These are phyloP conservation scores for Blastobotrys proliferans DNA, from an alignment of 1,139 yeast genomes.

Conservation along the genomic window DNA sequence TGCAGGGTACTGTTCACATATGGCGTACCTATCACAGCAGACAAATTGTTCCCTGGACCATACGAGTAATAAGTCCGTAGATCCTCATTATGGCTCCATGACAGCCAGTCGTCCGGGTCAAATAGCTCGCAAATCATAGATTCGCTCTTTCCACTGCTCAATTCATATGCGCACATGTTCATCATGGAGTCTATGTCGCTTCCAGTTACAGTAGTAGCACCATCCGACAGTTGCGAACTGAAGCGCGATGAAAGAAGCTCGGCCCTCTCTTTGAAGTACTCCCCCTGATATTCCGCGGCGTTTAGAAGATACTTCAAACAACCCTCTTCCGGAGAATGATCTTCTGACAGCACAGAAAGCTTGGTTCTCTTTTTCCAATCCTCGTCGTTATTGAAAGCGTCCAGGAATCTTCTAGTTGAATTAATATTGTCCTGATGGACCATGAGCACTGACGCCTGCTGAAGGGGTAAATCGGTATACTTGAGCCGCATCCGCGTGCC, in stretches of 20 bases:
- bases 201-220: too few species aligned
- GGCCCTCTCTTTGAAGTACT: background rate
- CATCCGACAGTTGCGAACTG: background rate
- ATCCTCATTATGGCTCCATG: constrained; percentile 44
- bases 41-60: constrained; percentile 49
- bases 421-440: background rate
- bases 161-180: constrained; percentile 51
- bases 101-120: constrained; percentile 46
- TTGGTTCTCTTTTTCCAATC: background rate
- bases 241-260: background rate
- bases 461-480: constrained; percentile 1
- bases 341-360: background rate
- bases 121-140: constrained; percentile 49
- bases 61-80: constrained; percentile 44
- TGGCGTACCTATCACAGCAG: constrained; percentile 45
- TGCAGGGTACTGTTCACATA: constrained; percentile 47
- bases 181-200: constrained; percentile 28
- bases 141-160: constrained; percentile 43
- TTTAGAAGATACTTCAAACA: too few species aligned
- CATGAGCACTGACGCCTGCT: background rate
- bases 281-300: background rate
- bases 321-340: background rate
- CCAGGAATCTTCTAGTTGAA: background rate
- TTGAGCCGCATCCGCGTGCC: constrained; percentile 4
- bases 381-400: background rate